Evolutionary conservation across 83 land plant genomes (phyloP), one percentile per base, ranked within the genome.

Genomic region (Thuja plicata): DNA sequence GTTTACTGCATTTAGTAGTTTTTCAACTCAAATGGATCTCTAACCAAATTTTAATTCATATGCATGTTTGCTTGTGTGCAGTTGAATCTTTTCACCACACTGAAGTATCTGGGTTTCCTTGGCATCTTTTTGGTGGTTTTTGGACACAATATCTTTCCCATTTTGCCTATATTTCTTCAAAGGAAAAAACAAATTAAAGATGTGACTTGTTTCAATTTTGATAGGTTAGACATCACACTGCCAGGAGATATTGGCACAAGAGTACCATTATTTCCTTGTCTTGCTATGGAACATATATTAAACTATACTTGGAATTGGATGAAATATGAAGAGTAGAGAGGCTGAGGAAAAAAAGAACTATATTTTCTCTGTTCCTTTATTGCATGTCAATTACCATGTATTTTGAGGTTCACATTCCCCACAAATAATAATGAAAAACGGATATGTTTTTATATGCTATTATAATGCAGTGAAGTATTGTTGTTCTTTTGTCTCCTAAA

Each of bases 141-240:
- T 32, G 96, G 96, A 55, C 95, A 95, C 87, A 90, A 91, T 54
- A 92, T 34, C 95, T 94, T 21, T 94, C 95, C 48, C 90, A 93
- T 85, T 91, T 93, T 34, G 94, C 94, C 37, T 77, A 80, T 35
- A 60, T 87, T 5, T 90, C 91, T 8, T 43, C 90, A 21, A 88
- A 90, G 70, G 32, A n/a, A 46, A 37, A 90, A 82, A 57, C 91
- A 34, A 84, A 84, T 84, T 84, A 17, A 84, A 50, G 60, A 30
- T 1, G 60, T 84, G 60, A 15, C 60, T 57, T 37, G 41, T 37
- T 37, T 34, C 16, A 76, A 2, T 77, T 77, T 34, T 77, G 80
- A 1, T 77, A 77, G 38, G 38, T 43, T 77, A n/a, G 35, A 35
- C 16, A 5, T 77, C 40, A 77, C 43, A 32, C 40, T 77, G 13